Base-by-base conservation (phyloP, 73 alveolate species). In the Paraurostyla sp. region DNA sequence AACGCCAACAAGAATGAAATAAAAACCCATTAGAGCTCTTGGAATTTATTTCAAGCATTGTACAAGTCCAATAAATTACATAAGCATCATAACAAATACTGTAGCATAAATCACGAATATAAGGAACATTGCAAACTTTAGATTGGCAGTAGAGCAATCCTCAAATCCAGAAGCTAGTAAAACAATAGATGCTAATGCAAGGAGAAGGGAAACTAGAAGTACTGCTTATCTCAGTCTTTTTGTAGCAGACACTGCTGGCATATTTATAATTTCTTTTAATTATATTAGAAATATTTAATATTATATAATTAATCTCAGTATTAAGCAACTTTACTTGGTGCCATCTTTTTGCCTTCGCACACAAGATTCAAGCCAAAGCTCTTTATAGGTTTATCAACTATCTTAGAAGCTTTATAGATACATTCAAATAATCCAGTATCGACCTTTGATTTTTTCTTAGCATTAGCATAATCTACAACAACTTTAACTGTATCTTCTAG, bases 371-470 rank as follows among this genome's bases (percentile, higher is more conserved):
- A 83, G 16, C 92, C 92, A 65, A 90, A 85, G 69, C 90, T 41
- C 40, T 42, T 69, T 25, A 89, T 83, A 22, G 95, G 95, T 45
- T 76, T 87, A 41, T 94, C 94, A 18, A 88, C 91, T 0, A 87
- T 42, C 73, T 62, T 88, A 18, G 92, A 76, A 3, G 97, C 93
- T 71, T 94, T 96, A 75, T 86, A 93, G 40, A 97, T 94, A 85
- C 90, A 87, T 63, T 97, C 93, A 87, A 92, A 97, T 45, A 91
- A 87, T 0, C 99, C 99, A 38, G 98, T 94, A 69, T 97, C 99
- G 54, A 87, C 76, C 42, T 59, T 83, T 20, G 92, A 49, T 76
- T 97, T 97, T 83, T 97, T 94, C 50, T 83, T 85, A 50, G 98
- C 99, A 35, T 80, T 43, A 20, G 92, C 94, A 58, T 96, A 92